Evolutionary conservation across 345 rosid species (phyloP), one percentile per base, ranked within the genome.

Genomic region (Alliaria petiolata): DNA sequence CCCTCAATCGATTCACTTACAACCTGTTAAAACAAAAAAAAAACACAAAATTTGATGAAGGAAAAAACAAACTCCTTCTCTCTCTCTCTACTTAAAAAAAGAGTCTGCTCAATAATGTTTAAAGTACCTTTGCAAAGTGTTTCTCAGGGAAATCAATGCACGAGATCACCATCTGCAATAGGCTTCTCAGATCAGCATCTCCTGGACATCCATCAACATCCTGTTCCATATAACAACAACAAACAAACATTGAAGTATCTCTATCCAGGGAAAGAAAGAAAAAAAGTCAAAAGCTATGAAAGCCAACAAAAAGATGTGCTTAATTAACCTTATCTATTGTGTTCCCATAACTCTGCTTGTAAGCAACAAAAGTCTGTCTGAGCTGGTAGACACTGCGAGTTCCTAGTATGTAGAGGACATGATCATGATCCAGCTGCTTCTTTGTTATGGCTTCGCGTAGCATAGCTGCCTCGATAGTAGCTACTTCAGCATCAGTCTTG

Each of bases 361-460:
- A 95, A 42, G 78, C 69, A 45, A 71, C 75, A 57, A 95, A 95
- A 65, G 96, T 86, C 54, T 65, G 82, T 76, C 89, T 82, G 46
- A 95, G 89, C 78, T 95, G 99, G 65, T 74, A 82, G 61, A 86
- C 15, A 58, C 87, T 95, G 67, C 99, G 84, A 1, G 88, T 88
- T 34, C 88, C 69, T 46, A 91, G 86, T 65, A 95, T 76, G 59
- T 81, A 83, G 1, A 85, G 65, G 4, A 88, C 70, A 74, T 85
- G 82, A 62, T 95, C 97, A 42, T 81, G 81, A 72, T 81, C 89
- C 68, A 91, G 62, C 34, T 85, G 81, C 78, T 85, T 85, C 12
- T 62, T 72, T 59, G 76, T 78, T 36, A 91, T 83, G 6, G 92
- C 90, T 55, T 86, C 88, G 43, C 62, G 83, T 68, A 95, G 66